A percentile compares a stretch with the other conserved stretches of the same genome.
Conservation (phyloP, 306 rosid species). For the Fagus sylvatica region DNA sequence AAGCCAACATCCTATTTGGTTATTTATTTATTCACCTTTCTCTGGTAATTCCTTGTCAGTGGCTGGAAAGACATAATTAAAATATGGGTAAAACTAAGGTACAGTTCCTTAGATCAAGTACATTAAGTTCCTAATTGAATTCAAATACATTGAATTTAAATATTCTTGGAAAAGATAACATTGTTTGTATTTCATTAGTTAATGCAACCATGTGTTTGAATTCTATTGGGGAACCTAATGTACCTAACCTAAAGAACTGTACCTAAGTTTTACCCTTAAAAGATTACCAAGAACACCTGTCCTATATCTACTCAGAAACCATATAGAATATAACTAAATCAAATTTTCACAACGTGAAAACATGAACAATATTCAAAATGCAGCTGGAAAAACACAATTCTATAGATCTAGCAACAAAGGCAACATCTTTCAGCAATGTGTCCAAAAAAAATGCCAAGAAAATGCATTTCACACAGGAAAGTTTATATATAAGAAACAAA, state of each 20-base stretch:
- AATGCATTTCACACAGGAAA: conserved; percentile 41
- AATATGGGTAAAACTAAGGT: too few species aligned
- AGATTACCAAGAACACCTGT: neutral
- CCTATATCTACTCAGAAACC: neutral
- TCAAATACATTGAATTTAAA: too few species aligned
- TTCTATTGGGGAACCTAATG: too few species aligned
- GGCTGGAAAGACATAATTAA: neutral
- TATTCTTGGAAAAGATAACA: too few species aligned
- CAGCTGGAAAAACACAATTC: neutral
- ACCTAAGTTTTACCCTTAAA: too few species aligned
- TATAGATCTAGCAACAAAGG: conserved; percentile 18
- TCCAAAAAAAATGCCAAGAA: conserved; percentile 26
- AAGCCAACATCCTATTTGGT: neutral
- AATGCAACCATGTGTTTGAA: too few species aligned
- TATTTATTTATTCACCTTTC: neutral
- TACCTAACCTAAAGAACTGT: too few species aligned
- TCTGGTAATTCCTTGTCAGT: neutral
- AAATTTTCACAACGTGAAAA: neutral
- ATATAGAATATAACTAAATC: neutral
- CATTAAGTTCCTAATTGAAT: too few species aligned
- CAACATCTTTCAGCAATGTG: conserved; percentile 34
- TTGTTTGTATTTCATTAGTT: too few species aligned
- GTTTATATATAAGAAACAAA: conserved; percentile 20
- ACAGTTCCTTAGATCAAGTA: too few species aligned
- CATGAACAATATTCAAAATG: too few species aligned